phyloP scores from a whole-genome alignment of 345 rosid species.

The Nephelium lappaceum region DNA sequence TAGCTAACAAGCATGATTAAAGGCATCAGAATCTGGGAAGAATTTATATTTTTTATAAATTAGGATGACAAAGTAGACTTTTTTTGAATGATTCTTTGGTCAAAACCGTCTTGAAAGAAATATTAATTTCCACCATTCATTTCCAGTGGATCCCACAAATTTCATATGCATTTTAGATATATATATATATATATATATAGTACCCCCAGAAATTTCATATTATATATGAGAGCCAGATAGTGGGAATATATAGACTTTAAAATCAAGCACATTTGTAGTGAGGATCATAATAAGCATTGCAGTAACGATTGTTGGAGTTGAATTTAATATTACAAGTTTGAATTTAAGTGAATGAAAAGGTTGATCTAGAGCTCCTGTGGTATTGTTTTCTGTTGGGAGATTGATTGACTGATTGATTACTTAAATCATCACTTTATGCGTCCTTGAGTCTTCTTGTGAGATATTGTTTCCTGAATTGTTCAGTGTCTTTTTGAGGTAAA shows the following conservation, averaged over 20 bases:
- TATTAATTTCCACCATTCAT: too few species aligned
- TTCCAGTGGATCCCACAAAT: too few species aligned
- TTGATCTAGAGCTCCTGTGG: background rate
- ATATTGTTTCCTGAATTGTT: background rate
- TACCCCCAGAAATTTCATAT: too few species aligned
- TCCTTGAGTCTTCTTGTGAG: background rate
- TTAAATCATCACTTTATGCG: background rate
- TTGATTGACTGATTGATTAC: too few species aligned
- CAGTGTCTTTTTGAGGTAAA: background rate
- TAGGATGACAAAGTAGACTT: background rate
- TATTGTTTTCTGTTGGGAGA: background rate
- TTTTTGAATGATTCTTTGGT: too few species aligned
- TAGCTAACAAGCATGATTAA: background rate
- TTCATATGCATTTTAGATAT: too few species aligned
- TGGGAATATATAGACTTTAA: too few species aligned
- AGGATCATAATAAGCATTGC: background rate
- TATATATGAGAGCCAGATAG: too few species aligned
- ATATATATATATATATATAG: too few species aligned
- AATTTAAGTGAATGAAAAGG: background rate
- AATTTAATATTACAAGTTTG: background rate
- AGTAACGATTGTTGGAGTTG: background rate
- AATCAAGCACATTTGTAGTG: background rate
- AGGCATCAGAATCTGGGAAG: background rate
- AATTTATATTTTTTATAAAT: background rate
- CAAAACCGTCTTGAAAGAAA: too few species aligned